Percentiles rank a stretch among this genome's conserved stretches.
Conservation (phyloP, 352 stramenopile genomes). For the Globisporangium echinulatum region DNA sequence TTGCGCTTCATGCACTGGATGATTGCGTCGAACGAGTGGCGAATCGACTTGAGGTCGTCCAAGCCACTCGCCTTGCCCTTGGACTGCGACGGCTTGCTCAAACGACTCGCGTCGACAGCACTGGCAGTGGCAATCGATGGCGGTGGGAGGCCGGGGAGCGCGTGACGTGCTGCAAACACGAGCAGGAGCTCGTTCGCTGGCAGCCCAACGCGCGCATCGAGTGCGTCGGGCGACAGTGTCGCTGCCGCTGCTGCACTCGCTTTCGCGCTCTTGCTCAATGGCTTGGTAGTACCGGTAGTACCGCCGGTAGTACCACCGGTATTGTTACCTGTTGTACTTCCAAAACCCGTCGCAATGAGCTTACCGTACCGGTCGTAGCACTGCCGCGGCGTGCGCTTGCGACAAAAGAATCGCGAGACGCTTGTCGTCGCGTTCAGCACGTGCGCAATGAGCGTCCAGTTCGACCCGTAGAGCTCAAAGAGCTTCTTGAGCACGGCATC, state of each 20-base stretch:
- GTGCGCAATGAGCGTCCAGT: conserved; percentile 85
- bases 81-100: conserved; percentile 34
- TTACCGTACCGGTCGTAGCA: conserved; percentile 85
- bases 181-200: conserved; percentile 47
- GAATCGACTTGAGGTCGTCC: conserved; percentile 75
- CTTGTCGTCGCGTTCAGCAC: conserved; percentile 71
- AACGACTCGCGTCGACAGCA: conserved; percentile 46
- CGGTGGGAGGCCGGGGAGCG: conserved; percentile 52
- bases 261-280: conserved; percentile 18
- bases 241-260: conserved; percentile 13
- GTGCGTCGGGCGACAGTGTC: conserved; percentile 19
- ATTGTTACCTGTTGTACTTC: too few species aligned
- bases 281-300: not conserved
- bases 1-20: conserved; percentile 86
- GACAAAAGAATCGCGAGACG: conserved; percentile 66
- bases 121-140: conserved; percentile 50
- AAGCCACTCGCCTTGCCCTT: conserved; percentile 21
- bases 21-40: conserved; percentile 75
- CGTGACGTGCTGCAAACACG: conserved; percentile 41
- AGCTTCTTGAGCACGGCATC: conserved; percentile 80
- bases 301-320: not conserved
- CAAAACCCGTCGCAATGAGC: conserved; percentile 57
- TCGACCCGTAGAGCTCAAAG: conserved; percentile 80
- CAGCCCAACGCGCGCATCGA: conserved; percentile 60
- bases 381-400: conserved; percentile 73